Evolutionary conservation across 257 asterid species (phyloP), one percentile per base, ranked within the genome.

Genomic region (Salvia splendens): DNA sequence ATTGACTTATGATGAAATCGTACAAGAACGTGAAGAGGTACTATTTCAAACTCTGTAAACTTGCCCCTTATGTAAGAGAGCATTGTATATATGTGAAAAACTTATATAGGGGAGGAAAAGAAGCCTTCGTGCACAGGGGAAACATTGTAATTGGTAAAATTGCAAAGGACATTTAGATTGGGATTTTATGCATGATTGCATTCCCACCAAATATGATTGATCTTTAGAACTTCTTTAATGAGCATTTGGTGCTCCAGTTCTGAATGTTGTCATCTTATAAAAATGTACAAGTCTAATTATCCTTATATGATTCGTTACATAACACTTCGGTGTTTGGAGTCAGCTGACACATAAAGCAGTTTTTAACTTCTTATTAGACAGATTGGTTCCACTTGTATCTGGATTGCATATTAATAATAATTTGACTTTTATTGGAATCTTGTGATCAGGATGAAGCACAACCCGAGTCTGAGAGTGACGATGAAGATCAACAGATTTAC

Each of bases 1-100:
- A 72, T 84, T 91, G 91, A 94, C 99, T 5, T 94, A 85, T 67
- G 99, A 88, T 73, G 99, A 94, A 80, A 94, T 91, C 81, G 96
- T 88, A 63, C 96, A 91, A 73, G 97, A 94, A 83, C 95, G 99
- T 53, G 96, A 91, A 70, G 99, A 94, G 95, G 99, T 89, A 88
- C 76, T 52, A 59, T 42, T 33, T 64, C 20, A 4, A 64, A 61
- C 78, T 50, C 56, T 43, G 65, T 58, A 35, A 56, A 45, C 61
- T 61, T n/a, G 41, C 51, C 20, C 30, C 12, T 17, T 12, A 36
- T 8, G 68, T 30, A 14, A 10, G 52, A 16, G 11, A 47, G 40
- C 32, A 33, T 36, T 56, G 20, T 16, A 5, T 38, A 64, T 16
- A 20, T 47, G 40, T 61, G 10, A 5, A 17, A 0, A 5, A 17